Conservation (phyloP, 768 basidiomycete species). For the Suillus decipiens region DNA sequence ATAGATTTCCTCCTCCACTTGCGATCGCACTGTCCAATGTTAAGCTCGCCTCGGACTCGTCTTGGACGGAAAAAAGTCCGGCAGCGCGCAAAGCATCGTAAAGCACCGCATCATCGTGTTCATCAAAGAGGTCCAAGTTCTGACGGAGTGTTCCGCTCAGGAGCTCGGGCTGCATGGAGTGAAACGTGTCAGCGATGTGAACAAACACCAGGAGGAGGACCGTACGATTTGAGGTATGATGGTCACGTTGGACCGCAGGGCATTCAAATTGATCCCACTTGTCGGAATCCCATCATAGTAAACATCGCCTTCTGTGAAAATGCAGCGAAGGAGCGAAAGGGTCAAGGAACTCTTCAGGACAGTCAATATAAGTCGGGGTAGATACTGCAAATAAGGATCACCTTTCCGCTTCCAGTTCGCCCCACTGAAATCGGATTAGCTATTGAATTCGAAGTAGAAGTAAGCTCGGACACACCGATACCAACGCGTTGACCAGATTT, state of each 20-base stretch:
- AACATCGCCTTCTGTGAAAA: slow-evolving; percentile 53
- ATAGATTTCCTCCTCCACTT: slow-evolving; percentile 47
- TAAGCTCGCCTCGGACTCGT: slow-evolving; percentile 37
- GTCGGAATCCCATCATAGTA: slow-evolving; percentile 52
- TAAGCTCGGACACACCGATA: slow-evolving; percentile 39
- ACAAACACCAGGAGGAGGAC: slow-evolving; percentile 5
- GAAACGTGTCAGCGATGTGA: background rate
- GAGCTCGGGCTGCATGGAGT: slow-evolving; percentile 42
- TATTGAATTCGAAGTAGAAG: background rate
- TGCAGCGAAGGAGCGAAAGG: slow-evolving; percentile 54
- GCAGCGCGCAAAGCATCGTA: slow-evolving; percentile 51
- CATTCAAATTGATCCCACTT: slow-evolving; percentile 50
- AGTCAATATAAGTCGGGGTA: slow-evolving; percentile 4
- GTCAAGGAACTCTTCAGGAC: slow-evolving; percentile 47
- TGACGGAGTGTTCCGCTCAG: slow-evolving; percentile 56
- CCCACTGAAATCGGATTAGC: slow-evolving; percentile 42
- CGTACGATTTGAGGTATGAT: slow-evolving; percentile 60
- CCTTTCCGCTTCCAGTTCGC: slow-evolving; percentile 59
- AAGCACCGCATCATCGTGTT: slow-evolving; percentile 53
- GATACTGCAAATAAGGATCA: slow-evolving; percentile 16
- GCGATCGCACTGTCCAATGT: slow-evolving; percentile 48
- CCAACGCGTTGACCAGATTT: slow-evolving; percentile 60
- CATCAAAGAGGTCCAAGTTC: slow-evolving; percentile 62
- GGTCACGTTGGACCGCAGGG: slow-evolving; percentile 53
- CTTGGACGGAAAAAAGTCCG: slow-evolving; percentile 45